phyloP scores from a whole-genome alignment of 805 yeast species.

The Candida michaelii region DNA sequence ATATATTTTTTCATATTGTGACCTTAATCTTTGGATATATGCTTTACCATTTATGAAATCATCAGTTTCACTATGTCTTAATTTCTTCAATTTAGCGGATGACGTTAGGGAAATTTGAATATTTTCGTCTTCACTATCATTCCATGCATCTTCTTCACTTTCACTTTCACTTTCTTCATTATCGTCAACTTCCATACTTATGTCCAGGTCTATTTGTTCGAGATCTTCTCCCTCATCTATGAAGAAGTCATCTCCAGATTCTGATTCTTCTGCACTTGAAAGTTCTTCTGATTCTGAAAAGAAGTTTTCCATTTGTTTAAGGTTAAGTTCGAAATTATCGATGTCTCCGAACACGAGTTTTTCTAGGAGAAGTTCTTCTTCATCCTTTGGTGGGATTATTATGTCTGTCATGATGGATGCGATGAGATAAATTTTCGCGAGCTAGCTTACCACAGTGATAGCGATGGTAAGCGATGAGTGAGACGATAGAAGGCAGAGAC shows the following conservation, averaged over 20 bases:
- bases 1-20: constrained; percentile 70
- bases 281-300: constrained; percentile 21
- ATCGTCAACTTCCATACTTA: constrained; percentile 21
- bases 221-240: constrained; percentile 40
- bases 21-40: constrained; percentile 62
- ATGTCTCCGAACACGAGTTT: constrained; percentile 87
- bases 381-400: constrained; percentile 68
- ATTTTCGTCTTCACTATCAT: constrained; percentile 87
- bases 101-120: constrained; percentile 58
- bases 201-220: constrained; percentile 10
- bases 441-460: background rate
- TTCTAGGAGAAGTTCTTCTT: constrained; percentile 77
- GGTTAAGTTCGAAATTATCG: constrained; percentile 66
- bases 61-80: constrained; percentile 63
- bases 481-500: too few species aligned
- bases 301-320: constrained; percentile 60
- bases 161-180: constrained; percentile 28
- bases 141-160: constrained; percentile 58
- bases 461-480: too few species aligned
- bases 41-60: constrained; percentile 54
- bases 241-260: constrained; percentile 34
- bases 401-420: constrained; percentile 11
- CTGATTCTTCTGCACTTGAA: constrained; percentile 26
- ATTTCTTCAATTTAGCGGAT: constrained; percentile 64
- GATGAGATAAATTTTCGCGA: constrained; percentile 3